Conservation (phyloP, 352 stramenopile species). For the Phytopythium montanum region DNA sequence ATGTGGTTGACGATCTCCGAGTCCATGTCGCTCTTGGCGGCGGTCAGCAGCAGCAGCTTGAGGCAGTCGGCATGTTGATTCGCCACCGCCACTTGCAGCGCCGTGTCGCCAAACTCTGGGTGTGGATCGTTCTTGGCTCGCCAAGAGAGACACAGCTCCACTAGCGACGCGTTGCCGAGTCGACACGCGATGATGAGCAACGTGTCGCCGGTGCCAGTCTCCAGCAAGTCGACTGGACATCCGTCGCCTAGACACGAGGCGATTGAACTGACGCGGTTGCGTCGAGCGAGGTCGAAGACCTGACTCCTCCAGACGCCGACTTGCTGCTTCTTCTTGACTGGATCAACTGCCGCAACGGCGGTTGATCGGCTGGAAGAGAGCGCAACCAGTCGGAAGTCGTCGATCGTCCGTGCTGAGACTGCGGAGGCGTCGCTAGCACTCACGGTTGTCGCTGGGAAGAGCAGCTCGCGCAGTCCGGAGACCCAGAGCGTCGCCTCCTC, state of each 20-base stretch:
- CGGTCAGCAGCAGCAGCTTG: conserved; percentile 55
- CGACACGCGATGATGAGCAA: conserved; percentile 78
- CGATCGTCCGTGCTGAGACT: conserved; percentile 34
- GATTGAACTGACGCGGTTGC: conserved; percentile 38
- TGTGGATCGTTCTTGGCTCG: conserved; percentile 85
- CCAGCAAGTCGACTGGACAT: conserved; percentile 73
- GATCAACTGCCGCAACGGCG: not conserved
- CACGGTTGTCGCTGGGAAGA: conserved; percentile 19
- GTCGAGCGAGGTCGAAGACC: conserved; percentile 58
- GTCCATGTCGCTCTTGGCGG: conserved; percentile 84
- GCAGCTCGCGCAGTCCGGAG: conserved; percentile 30
- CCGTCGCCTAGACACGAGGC: conserved; percentile 48
- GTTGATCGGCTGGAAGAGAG: conserved; percentile 20
- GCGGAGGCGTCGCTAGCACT: conserved; percentile 9
- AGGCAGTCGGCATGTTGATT: conserved; percentile 54
- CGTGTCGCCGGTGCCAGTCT: conserved; percentile 69
- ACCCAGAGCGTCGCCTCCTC: conserved; percentile 74
- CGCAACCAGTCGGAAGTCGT: conserved; percentile 42
- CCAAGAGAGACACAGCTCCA: conserved; percentile 71
- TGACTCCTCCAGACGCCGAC: conserved; percentile 46
- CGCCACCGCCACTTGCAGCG: conserved; percentile 75
- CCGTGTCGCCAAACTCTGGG: conserved; percentile 81
- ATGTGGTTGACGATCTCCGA: conserved; percentile 87
- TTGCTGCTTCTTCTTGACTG: conserved; percentile 32
- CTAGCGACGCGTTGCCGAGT: conserved; percentile 46